Evolutionary conservation across 2,329 filamentous ascomycete genomes (phyloP).

Genomic region (Trichothecium sympodiale): DNA sequence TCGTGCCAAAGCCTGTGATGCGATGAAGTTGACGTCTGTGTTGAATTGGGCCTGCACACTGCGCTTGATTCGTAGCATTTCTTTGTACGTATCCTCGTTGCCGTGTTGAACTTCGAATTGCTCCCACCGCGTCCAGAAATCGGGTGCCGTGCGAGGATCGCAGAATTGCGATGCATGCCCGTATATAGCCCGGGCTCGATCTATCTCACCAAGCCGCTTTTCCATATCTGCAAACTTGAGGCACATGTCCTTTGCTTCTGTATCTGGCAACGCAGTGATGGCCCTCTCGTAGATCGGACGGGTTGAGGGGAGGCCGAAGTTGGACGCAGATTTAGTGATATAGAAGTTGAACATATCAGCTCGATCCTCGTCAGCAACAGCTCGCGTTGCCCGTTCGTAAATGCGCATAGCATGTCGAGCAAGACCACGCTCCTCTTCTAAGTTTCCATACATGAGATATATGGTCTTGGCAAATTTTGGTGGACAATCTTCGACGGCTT

Average conservation of each 20-base stretch:
- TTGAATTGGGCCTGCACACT: constrained; percentile 98
- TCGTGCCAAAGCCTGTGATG: constrained; percentile 82
- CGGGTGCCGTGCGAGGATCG: constrained; percentile 79
- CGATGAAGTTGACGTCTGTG: constrained; percentile 97
- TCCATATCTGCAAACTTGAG: constrained; percentile 98
- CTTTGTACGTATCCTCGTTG: constrained; percentile 98
- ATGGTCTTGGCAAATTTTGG: constrained; percentile 92
- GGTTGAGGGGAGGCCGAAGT: constrained; percentile 92
- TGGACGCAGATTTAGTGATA: constrained; percentile 96
- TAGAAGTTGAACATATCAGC: constrained; percentile 99
- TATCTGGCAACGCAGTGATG: constrained; percentile 85
- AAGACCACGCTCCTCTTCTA: constrained; percentile 91
- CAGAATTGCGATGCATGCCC: constrained; percentile 96
- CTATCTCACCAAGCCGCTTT: constrained; percentile 80
- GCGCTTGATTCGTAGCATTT: constrained; percentile 96
- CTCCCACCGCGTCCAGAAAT: constrained; percentile 97
- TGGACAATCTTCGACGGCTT: constrained; percentile 88
- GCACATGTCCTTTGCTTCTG: constrained; percentile 93
- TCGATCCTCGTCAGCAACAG: constrained; percentile 87
- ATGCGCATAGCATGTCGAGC: constrained; percentile 97
- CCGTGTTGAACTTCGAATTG: constrained; percentile 94
- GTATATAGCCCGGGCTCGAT: constrained; percentile 89
- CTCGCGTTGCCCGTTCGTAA: constrained; percentile 91
- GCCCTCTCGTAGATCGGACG: constrained; percentile 93
- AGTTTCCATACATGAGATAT: constrained; percentile 95